Conservation (phyloP, 371 early-diverging fungal genomes). For the Mucor lusitanicus region DNA sequence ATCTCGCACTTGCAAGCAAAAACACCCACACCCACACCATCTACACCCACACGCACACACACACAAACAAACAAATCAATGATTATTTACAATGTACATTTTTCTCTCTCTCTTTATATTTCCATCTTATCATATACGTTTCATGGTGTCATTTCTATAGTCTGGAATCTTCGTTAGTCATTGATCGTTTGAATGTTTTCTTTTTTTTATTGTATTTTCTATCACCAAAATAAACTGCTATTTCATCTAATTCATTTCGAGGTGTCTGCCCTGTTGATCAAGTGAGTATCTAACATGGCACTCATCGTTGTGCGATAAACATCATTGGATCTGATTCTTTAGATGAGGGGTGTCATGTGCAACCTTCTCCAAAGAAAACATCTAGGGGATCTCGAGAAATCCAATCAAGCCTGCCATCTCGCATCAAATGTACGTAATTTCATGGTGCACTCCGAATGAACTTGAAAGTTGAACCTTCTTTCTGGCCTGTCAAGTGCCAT, state of each 20-base stretch:
- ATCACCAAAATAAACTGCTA: not conserved
- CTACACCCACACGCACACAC: not conserved
- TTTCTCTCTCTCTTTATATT: slow-evolving; percentile 10
- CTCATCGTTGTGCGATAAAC: not conserved
- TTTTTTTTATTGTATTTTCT: not conserved
- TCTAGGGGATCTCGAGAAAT: not conserved
- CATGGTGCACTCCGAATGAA: not conserved
- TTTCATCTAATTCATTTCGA: not conserved
- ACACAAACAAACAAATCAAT: not conserved
- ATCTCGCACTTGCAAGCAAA: not conserved
- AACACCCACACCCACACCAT: not conserved
- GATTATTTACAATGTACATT: slow-evolving; percentile 17
- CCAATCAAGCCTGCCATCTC: not conserved
- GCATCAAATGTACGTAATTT: not conserved
- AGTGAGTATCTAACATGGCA: not conserved
- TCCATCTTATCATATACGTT: not conserved
- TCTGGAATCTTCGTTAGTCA: not conserved
- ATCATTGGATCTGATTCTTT: not conserved
- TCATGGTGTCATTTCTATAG: slow-evolving; percentile 5
- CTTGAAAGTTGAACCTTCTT: not conserved
- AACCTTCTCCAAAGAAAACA: not conserved
- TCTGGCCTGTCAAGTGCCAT: not conserved
- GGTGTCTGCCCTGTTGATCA: not conserved
- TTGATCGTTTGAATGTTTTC: not conserved
- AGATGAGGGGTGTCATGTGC: slow-evolving; percentile 4